phyloP scores from a whole-genome alignment of 768 basidiomycete genomes.

The Melanogaster broomeanus region DNA sequence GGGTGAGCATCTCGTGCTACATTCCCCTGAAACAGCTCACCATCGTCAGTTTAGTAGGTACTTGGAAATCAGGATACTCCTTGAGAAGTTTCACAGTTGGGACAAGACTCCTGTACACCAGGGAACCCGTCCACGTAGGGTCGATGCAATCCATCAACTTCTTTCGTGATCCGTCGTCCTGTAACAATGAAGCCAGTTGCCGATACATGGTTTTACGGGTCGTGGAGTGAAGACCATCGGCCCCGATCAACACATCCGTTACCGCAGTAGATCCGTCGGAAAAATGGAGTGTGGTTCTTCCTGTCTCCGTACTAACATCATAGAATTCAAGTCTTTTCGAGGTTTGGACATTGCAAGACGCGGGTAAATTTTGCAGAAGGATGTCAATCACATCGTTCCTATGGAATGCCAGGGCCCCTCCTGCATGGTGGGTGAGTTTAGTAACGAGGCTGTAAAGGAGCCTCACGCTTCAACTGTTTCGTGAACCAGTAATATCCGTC shows the following conservation, averaged over 20 bases:
- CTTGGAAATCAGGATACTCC: constrained; percentile 34
- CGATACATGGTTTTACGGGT: constrained; percentile 30
- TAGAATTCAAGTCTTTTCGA: constrained; percentile 38
- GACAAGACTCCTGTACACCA: constrained; percentile 41
- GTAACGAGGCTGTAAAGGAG: neutral
- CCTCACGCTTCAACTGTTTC: constrained; percentile 23
- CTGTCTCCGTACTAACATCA: constrained; percentile 15
- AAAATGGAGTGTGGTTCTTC: constrained; percentile 36
- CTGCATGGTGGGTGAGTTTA: constrained; percentile 16
- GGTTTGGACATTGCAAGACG: constrained; percentile 32
- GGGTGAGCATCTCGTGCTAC: neutral
- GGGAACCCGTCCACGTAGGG: constrained; percentile 40
- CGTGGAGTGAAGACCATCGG: constrained; percentile 45
- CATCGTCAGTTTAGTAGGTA: constrained; percentile 26
- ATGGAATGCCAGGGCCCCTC: constrained; percentile 35
- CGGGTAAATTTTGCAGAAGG: constrained; percentile 30
- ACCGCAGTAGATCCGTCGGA: constrained; percentile 35
- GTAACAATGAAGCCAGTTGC: constrained; percentile 8
- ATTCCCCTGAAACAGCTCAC: constrained; percentile 1
- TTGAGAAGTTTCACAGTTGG: constrained; percentile 27
- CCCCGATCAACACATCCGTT: constrained; percentile 44
- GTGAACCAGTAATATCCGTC: constrained; percentile 33
- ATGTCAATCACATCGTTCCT: constrained; percentile 39
- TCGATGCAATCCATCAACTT: constrained; percentile 24
- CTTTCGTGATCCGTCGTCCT: constrained; percentile 5